These are phyloP conservation scores for Massariosphaeria phaeospora DNA, from an alignment of 495 filamentous ascomycete genomes.

Conservation along the genomic window DNA sequence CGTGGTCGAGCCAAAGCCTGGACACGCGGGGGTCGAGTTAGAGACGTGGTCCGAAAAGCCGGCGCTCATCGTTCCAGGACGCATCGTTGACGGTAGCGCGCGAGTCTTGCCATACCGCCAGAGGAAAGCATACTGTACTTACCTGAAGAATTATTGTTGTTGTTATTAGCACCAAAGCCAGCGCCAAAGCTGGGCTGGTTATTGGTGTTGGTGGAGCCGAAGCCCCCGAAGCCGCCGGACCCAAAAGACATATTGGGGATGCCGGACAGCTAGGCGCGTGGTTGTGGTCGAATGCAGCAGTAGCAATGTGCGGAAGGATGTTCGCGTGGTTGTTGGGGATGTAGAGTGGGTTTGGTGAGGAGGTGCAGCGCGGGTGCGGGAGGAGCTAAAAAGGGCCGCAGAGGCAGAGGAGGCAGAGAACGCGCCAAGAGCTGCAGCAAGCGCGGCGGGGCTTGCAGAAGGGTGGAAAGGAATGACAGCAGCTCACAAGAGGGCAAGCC, in stretches of 20 bases:
- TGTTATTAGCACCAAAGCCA: constrained; percentile 31
- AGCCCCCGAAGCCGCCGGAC: constrained; percentile 41
- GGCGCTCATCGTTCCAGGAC: constrained; percentile 19
- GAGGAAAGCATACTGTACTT: constrained; percentile 16
- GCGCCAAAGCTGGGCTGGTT: constrained; percentile 30
- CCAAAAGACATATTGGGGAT: constrained; percentile 31
- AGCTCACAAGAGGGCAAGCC: constrained; percentile 19
- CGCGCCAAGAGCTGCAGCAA: constrained; percentile 19
- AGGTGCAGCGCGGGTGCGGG: not conserved
- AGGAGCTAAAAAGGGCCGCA: not conserved
- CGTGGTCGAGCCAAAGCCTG: constrained; percentile 57
- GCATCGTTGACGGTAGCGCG: constrained; percentile 12
- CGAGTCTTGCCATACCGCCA: constrained; percentile 6
- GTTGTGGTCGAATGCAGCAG: constrained; percentile 7
- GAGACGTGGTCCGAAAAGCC: constrained; percentile 23
- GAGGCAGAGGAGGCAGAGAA: constrained; percentile 1
- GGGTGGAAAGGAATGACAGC: constrained; percentile 18
- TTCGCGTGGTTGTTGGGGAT: constrained; percentile 9
- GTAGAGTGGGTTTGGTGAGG: constrained; percentile 1
- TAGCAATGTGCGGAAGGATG: constrained; percentile 6
- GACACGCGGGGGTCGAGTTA: constrained; percentile 39
- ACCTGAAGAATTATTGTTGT: constrained; percentile 28
- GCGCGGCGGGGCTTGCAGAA: not conserved
- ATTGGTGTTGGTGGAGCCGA: constrained; percentile 52
- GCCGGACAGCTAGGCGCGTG: constrained; percentile 5